Evolutionary conservation across 805 yeast species (phyloP).

Genomic region (Candida methanosorbosa): DNA sequence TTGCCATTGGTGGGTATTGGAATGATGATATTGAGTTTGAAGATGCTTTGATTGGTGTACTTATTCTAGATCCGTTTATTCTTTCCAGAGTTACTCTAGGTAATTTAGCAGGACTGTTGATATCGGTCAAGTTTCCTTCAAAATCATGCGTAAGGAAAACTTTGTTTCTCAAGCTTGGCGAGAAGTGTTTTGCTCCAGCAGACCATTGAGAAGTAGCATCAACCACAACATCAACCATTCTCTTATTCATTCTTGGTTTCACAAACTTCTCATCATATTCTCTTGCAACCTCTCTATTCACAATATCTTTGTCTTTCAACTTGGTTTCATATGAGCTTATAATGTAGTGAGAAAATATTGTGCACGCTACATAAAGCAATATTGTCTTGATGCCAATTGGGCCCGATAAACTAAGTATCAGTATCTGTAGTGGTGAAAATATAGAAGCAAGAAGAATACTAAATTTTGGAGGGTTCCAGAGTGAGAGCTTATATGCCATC

Average conservation of each 20-base stretch:
- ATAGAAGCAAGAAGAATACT: slow-evolving; percentile 39
- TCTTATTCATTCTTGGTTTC: slow-evolving; percentile 43
- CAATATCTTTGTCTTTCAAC: slow-evolving; percentile 49
- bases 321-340: slow-evolving; percentile 36
- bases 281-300: slow-evolving; percentile 49
- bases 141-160: slow-evolving; percentile 45
- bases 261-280: slow-evolving; percentile 60
- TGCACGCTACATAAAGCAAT: slow-evolving; percentile 24
- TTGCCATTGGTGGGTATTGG: not conserved
- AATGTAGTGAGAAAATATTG: slow-evolving; percentile 29
- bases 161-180: slow-evolving; percentile 21
- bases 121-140: slow-evolving; percentile 4
- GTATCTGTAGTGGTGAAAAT: slow-evolving; percentile 50
- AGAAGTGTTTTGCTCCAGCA: slow-evolving; percentile 17
- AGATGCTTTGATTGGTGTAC: not conserved
- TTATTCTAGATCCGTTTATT: slow-evolving; percentile 2
- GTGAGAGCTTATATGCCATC: slow-evolving; percentile 21
- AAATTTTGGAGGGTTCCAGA: slow-evolving; percentile 65
- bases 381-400: slow-evolving; percentile 8
- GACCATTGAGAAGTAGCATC: slow-evolving; percentile 36
- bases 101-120: slow-evolving; percentile 3
- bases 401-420: slow-evolving; percentile 24
- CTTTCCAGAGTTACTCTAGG: not conserved
- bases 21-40: not conserved
- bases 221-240: slow-evolving; percentile 50